Conservation (phyloP, 176 grass and related monocot species). For the Oryza glaberrima region DNA sequence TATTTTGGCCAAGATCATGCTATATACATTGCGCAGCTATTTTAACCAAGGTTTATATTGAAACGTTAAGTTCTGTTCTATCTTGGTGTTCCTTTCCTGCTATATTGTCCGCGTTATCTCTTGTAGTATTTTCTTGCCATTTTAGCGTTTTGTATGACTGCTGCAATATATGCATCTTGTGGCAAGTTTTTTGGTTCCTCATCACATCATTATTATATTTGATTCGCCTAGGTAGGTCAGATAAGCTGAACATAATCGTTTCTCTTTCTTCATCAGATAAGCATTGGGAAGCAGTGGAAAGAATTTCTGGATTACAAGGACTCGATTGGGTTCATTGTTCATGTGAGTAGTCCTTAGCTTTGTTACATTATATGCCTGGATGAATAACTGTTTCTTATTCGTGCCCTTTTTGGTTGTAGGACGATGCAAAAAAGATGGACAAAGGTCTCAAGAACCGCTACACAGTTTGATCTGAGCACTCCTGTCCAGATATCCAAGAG, state of each 20-base stretch:
- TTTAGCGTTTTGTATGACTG: background rate
- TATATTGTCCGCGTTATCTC: background rate
- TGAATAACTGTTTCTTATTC: constrained; percentile 11
- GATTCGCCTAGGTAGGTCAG: background rate
- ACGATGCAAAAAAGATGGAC: constrained; percentile 65
- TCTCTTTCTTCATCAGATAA: constrained; percentile 48
- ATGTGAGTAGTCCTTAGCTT: constrained; percentile 53
- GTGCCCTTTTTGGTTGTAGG: constrained; percentile 32
- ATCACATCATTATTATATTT: background rate
- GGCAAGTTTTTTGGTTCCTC: background rate
- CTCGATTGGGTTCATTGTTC: constrained; percentile 72
- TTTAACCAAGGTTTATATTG: background rate
- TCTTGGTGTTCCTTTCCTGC: background rate
- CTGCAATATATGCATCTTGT: background rate
- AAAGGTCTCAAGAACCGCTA: constrained; percentile 75
- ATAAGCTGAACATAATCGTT: background rate
- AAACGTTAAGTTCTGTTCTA: background rate
- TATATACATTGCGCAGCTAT: background rate
- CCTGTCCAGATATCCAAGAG: background rate
- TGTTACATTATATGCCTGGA: background rate
- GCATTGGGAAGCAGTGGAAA: constrained; percentile 95
- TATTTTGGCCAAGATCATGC: background rate
- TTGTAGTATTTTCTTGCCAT: background rate
- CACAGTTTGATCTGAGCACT: constrained; percentile 44
- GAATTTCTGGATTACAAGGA: constrained; percentile 87